Evolutionary conservation across 495 filamentous ascomycete species (phyloP), one percentile per base, ranked within the genome.

Genomic region (Halenospora varia): DNA sequence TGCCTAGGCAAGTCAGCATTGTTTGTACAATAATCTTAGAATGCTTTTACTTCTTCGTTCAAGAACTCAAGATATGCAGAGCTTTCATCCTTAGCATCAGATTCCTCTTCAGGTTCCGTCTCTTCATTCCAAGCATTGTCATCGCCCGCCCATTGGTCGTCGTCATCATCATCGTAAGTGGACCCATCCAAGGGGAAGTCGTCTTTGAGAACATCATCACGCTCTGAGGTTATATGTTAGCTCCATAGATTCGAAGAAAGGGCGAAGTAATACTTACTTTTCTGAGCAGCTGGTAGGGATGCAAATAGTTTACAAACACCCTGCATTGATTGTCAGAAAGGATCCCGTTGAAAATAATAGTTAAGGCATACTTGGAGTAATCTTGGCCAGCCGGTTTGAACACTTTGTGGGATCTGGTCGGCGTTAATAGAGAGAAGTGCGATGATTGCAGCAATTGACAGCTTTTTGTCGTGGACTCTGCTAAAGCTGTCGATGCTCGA

Each of bases 341-440:
- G n/a, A n/a, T n/a, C n/a, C n/a, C n/a, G n/a, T n/a, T n/a, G n/a
- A n/a, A n/a, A n/a, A n/a, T n/a, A n/a, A n/a, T n/a, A n/a, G n/a
- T n/a, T n/a, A n/a, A n/a, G n/a, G n/a, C n/a, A n/a, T n/a, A n/a
- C 94, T 72, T 92, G 88, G 64, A 97, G 79, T 51, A 98, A 75
- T 62, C 94, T 83, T n/a, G 94, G 93, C 94, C 94, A 98, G 11
- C 95, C 95, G 63, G 92, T 89, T 64, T 96, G 90, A 44, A 98
- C 88, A 66, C 90, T 96, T 15, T 75, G 71, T 0, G 94, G 94
- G 23, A 98, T 86, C 68, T 95, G 83, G 35, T 87, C 82, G 8
- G 84, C 82, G 50, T 80, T 79, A 44, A 98, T 68, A 11, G 83
- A 89, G 47, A 98, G 79, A 18, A 98, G 80, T 2, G 89, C 78